Base-by-base conservation (phyloP, 345 rosid species). In the Triadica sebifera region DNA sequence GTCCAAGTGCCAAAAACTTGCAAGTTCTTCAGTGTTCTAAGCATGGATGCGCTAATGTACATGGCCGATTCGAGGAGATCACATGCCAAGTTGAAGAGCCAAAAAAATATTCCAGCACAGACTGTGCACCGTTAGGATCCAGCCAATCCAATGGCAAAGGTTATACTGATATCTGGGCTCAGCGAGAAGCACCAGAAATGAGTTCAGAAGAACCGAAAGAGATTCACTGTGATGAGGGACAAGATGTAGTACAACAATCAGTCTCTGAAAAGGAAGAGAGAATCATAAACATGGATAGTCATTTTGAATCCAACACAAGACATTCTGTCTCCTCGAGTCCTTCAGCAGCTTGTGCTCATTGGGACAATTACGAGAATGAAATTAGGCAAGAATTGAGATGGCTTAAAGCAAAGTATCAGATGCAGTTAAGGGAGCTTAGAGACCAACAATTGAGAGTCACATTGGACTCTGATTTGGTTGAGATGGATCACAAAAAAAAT, bases 21-120 rank as follows among this genome's bases (percentile, higher is more conserved):
- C 88, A 88, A 75, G 83, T 85, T 71, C 86, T 88, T 55, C 86
- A 80, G 70, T 78, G 86, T 77, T 84, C 89, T 25, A 81, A 81
- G 9, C 88, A 84, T 0, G 85, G 84, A 37, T 82, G 89, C 65
- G 76, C 89, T 47, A 81, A 88, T 1, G 58, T 86, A 60, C 97
- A 89, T 58, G 94, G 96, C 49, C 90, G 98, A 57, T 95, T 95
- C 9, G 98, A 89, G 79, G 97, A 89, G 83, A 86, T 93, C 19
- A 91, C 86, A 4, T 91, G 88, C 82, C 89, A 87, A 80, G 91
- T 91, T 34, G 89, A 81, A 56, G 90, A 81, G 61, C 59, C 80
- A 60, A 88, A 86, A 66, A 76, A 85, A 57, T 81, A 80, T 56
- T 50, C 25, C 3, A 82, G 39, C 37, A 51, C 64, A 3, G 85